Evolutionary conservation across 345 rosid species (phyloP), one percentile per base, ranked within the genome.

Genomic region (Kandelia obovata): DNA sequence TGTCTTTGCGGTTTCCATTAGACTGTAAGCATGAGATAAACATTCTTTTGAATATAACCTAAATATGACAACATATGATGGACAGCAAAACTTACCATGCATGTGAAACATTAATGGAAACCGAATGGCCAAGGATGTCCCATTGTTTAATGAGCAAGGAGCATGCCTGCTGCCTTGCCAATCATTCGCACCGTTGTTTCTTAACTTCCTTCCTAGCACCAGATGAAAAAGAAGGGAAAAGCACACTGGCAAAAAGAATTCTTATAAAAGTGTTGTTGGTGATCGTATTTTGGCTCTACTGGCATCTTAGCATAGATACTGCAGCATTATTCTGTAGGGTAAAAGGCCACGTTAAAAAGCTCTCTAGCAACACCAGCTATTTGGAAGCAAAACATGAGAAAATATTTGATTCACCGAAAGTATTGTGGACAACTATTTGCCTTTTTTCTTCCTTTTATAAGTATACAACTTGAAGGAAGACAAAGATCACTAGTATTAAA

Each of bases 351-450:
- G 97, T 91, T 77, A 93, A 78, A 69, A 97, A 77, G 97, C 98
- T 84, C 97, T 86, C 97, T 93, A 65, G 97, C 98, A 82, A 93
- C 98, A 77, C 97, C 93, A 66, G 98, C 97, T 93, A 78, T 75
- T 70, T 35, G 61, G 62, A 63, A 51, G 46, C 26, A 69, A 6
- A 46, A 56, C 0, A 25, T 2, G 47, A 43, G 32, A 64, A 32
- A 35, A 64, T 30, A 39, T 62, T 55, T 10, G 55, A 61, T 58
- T 53, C n/a, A 67, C 28, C 26, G 60, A 53, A 53, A 67, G 57
- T 34, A 32, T 61, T 30, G 27, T n/a, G 39, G 30, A n/a, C 16
- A 4, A 2, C 3, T 30, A 4, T 8, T n/a, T 25, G 3, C 17
- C 20, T 11, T 11, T 3, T 20, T 31, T n/a, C 55, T 5, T 46